These are phyloP conservation scores for Nigrospora oryzae DNA, from an alignment of 2,329 filamentous ascomycete species.

Conservation along the genomic window DNA sequence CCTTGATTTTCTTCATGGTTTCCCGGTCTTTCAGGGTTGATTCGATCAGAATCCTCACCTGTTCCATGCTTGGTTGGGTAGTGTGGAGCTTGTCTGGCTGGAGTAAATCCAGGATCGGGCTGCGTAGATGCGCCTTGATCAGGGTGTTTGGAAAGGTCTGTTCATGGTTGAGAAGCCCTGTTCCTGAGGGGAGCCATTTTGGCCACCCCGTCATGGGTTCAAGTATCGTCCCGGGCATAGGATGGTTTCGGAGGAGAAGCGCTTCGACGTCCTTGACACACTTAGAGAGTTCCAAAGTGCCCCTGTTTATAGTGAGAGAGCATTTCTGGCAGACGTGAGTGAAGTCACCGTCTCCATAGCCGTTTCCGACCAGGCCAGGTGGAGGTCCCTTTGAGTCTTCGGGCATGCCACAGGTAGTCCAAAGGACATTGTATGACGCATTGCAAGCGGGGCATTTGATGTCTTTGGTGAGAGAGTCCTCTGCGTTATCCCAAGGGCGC, in stretches of 20 bases:
- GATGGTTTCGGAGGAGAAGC: slow-evolving; percentile 35
- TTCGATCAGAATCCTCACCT: slow-evolving; percentile 43
- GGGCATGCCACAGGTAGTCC: slow-evolving; percentile 45
- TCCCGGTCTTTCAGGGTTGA: slow-evolving; percentile 26
- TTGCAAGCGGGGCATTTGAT: slow-evolving; percentile 50
- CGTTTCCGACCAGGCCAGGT: slow-evolving; percentile 35
- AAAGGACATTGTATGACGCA: slow-evolving; percentile 35
- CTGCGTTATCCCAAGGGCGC: slow-evolving; percentile 49
- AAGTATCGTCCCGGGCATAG: slow-evolving; percentile 63
- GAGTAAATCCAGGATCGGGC: slow-evolving; percentile 30
- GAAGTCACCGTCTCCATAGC: slow-evolving; percentile 55
- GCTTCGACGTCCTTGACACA: slow-evolving; percentile 48
- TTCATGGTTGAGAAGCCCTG: slow-evolving; percentile 1
- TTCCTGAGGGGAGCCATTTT: slow-evolving; percentile 6
- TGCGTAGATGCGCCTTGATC: slow-evolving; percentile 36
- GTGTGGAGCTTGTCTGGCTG: slow-evolving; percentile 9
- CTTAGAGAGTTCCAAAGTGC: slow-evolving; percentile 51
- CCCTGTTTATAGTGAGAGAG: slow-evolving; percentile 38
- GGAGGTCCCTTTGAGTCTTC: slow-evolving; percentile 24
- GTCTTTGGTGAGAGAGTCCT: slow-evolving; percentile 37
- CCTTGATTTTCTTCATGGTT: slow-evolving; percentile 31
- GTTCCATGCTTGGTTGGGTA: slow-evolving; percentile 34
- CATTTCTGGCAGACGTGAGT: slow-evolving; percentile 42
- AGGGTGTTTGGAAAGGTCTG: slow-evolving; percentile 51
- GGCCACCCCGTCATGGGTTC: slow-evolving; percentile 43